Evolutionary conservation across 108 stramenopile species (phyloP).

Genomic region (Asterionellopsis glacialis): DNA sequence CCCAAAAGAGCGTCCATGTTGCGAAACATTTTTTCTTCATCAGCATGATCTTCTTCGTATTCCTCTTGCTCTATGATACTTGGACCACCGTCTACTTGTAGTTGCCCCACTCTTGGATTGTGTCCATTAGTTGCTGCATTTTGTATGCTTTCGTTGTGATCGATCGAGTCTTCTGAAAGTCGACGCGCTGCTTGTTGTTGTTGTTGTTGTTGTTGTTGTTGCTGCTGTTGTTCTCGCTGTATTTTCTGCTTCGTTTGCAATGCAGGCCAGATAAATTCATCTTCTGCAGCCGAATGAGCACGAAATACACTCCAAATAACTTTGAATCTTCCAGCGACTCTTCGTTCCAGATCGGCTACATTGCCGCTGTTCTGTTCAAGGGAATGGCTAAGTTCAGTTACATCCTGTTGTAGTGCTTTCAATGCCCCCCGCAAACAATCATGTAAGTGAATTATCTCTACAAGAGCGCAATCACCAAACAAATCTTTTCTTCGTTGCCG

Average conservation of each 20-base stretch:
- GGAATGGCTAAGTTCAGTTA: conserved; percentile 40
- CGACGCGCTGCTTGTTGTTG: background rate
- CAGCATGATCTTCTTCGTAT: conserved; percentile 92
- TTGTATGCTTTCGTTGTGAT: background rate
- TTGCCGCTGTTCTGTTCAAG: conserved; percentile 10
- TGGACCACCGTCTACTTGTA: background rate
- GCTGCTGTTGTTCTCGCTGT: background rate
- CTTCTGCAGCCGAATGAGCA: conserved; percentile 93
- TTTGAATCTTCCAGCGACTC: conserved; percentile 80
- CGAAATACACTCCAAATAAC: conserved; percentile 93
- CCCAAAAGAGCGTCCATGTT: conserved; percentile 64
- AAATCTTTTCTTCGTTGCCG: conserved; percentile 26
- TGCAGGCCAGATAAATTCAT: conserved; percentile 97
- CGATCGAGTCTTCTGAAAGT: background rate
- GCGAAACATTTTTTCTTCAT: conserved; percentile 87
- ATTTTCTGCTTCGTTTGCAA: conserved; percentile 63
- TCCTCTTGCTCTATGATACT: conserved; percentile 73
- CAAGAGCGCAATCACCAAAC: conserved; percentile 81
- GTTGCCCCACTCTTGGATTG: background rate
- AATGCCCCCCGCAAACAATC: conserved; percentile 85
- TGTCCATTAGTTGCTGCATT: background rate
- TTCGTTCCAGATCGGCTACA: conserved; percentile 44
- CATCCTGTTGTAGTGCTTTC: conserved; percentile 57
- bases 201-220: background rate
- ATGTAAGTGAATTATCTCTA: conserved; percentile 86